Evolutionary conservation across 176 grass and related monocot species (phyloP).

Genomic region (Otatea glauca): DNA sequence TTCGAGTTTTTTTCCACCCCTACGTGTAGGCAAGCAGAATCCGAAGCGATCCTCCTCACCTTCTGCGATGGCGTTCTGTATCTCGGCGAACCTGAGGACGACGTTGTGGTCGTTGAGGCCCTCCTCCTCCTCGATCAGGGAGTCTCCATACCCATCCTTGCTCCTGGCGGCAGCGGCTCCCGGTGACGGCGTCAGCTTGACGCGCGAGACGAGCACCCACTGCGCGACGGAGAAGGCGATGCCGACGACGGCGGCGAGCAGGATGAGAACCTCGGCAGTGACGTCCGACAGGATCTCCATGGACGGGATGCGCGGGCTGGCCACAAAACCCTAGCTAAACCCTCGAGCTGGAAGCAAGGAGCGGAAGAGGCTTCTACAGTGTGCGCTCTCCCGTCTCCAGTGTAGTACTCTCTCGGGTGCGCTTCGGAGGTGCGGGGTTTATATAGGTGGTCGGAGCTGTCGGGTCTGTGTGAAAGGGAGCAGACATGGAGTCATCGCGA

Average conservation of each 20-base stretch:
- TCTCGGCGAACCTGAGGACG: conserved; percentile 51
- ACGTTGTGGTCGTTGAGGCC: conserved; percentile 64
- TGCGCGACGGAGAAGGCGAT: conserved; percentile 53
- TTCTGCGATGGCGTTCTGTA: conserved; percentile 59
- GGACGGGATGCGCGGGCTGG: background rate
- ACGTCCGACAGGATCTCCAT: conserved; percentile 51
- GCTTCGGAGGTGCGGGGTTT: background rate
- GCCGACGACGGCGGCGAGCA: conserved; percentile 43
- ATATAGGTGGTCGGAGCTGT: background rate
- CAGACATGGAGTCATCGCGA: background rate
- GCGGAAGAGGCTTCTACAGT: background rate
- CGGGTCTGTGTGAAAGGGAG: background rate
- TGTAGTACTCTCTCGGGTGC: background rate
- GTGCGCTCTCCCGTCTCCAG: background rate
- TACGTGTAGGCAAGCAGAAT: no score
- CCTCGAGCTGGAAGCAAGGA: background rate
- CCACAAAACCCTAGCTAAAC: background rate
- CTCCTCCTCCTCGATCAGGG: conserved; percentile 67
- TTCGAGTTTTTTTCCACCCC: no score
- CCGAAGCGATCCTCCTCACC: background rate
- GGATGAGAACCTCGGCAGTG: conserved; percentile 50
- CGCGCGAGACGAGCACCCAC: conserved; percentile 57
- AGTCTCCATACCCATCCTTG: conserved; percentile 36
- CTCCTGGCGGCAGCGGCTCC: background rate
- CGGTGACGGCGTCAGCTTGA: conserved; percentile 46